Evolutionary conservation across 1,284 basidiomycete species (phyloP).

Genomic region (Lentinus polychrous): DNA sequence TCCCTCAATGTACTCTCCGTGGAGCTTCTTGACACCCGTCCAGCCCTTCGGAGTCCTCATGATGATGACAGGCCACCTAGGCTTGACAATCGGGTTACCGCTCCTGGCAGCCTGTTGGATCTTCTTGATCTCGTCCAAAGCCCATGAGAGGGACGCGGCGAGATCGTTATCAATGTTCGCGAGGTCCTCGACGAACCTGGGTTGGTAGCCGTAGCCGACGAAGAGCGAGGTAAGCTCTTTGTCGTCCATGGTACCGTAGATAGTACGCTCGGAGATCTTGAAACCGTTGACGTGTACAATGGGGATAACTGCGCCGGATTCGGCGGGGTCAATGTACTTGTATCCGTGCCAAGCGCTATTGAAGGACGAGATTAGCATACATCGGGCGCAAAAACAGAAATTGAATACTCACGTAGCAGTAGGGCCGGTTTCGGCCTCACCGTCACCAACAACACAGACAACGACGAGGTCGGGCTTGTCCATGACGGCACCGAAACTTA

Average conservation of each 20-base stretch:
- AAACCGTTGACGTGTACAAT: conserved; percentile 82
- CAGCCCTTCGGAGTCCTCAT: conserved; percentile 76
- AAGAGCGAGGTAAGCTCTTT: conserved; percentile 71
- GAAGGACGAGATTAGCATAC: background rate
- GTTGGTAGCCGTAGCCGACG: conserved; percentile 82
- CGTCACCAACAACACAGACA: conserved; percentile 78
- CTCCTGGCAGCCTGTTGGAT: conserved; percentile 76
- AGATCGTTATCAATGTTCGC: conserved; percentile 61
- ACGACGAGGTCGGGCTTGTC: conserved; percentile 83
- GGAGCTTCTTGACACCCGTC: conserved; percentile 58
- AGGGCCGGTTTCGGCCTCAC: conserved; percentile 83
- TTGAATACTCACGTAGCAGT: conserved; percentile 48
- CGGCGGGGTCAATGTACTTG: conserved; percentile 90
- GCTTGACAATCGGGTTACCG: conserved; percentile 73
- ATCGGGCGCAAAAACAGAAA: background rate
- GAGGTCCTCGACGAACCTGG: conserved; percentile 74
- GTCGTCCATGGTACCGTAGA: conserved; percentile 87
- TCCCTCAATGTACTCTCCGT: conserved; percentile 71
- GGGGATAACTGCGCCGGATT: conserved; percentile 83
- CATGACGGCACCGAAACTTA: conserved; percentile 82
- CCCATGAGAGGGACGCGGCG: conserved; percentile 80
- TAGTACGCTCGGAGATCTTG: conserved; percentile 85
- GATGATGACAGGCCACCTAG: conserved; percentile 82
- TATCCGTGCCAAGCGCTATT: conserved; percentile 70
- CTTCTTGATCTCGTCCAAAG: conserved; percentile 64